Evolutionary conservation across 208 protist species (phyloP), one percentile per base, ranked within the genome.

Genomic region (Angomonas ambiguus): DNA sequence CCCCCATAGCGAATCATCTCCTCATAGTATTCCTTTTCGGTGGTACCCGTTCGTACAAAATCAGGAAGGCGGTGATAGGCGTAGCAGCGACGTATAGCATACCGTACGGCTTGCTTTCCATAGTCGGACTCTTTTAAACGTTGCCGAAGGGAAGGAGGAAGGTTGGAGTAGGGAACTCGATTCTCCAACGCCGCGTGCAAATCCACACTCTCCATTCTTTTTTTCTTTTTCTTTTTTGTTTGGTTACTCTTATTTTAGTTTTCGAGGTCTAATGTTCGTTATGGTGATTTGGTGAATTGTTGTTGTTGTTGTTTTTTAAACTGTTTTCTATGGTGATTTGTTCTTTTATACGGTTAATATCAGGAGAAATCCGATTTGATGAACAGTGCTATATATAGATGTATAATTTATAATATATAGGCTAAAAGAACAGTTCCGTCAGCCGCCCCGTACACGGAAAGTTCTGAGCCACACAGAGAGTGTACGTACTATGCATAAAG

Each of bases 11-110:
- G 38, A n/a, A 96, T 72, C 79, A 93, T 88, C 25, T 80, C 67
- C 18, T 77, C 56, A 61, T 92, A 92, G 69, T 96, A 96, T 18
- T 63, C 79, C 51, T 67, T 69, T 76, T 93, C 90, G 31, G 76
- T 72, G 24, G 83, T 55, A 3, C 31, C 65, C 4, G 27, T 48
- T 5, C 68, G 75, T 5, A 87, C 67, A 69, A 84, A 90, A 2
- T 88, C 75, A 0, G 88, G 88, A 8, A 94, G 77, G 24, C 83
- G 78, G 34, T 81, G 49, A 75, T 94, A 92, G 41, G 72, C 74
- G 59, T 86, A 66, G 10, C 76, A 74, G 45, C 78, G 84, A 41
- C 86, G 72, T 4, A 84, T 78, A 1, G 69, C 72, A 57, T 83
- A 73, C 8, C 78, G 71, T 0, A 91, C 41, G 2, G 53, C 65